Base-by-base conservation (phyloP, 2,329 filamentous ascomycete species). In the Trematosphaeria pertusa region DNA sequence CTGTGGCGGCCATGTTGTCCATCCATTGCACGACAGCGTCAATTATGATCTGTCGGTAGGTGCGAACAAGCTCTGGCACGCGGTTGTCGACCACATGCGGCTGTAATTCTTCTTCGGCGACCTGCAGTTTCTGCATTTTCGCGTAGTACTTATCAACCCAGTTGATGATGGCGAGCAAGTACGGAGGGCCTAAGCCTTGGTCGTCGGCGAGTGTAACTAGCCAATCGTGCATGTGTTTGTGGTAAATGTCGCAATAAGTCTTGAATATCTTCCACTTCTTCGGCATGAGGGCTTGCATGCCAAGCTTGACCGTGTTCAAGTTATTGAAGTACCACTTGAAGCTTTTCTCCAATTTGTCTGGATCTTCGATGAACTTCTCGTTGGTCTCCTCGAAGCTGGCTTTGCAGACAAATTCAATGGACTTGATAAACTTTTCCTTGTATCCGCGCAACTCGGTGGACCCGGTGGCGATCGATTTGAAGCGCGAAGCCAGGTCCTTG, bases 251-350 rank as follows among this genome's bases (percentile, higher is more conserved):
- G 49, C 86, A 87, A 71, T 96, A 99, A 1, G 89, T 94, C 69
- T 88, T 87, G 75, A 92, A 88, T 37, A 99, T 96, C 67, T 88
- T 92, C 94, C 94, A 99, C 72, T 94, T 96, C 74, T 89, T 93
- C 7, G 95, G 94, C 84, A 97, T 92, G 42, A 99, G 80, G 20
- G 85, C 84, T 50, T 88, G 84, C 89, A 99, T 96, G 65, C 94
- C 93, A 53, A 95, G 82, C 72, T 93, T 91, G 66, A 97, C 93
- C 3, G 91, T 91, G 72, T 95, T 96, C 28, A 99, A 82, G 70
- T 99, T 93, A 75, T 97, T 97, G 77, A 97, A 99, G 74, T 86
- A 99, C 94, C 94, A 99, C 65, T 89, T 89, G 74, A 96, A 84
- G 56, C 84, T 86, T 77, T 96, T 96, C 55, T 95, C 89, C 36